These are phyloP conservation scores for Hypoxylon subgilvum DNA, from an alignment of 495 filamentous ascomycete genomes.

Conservation along the genomic window DNA sequence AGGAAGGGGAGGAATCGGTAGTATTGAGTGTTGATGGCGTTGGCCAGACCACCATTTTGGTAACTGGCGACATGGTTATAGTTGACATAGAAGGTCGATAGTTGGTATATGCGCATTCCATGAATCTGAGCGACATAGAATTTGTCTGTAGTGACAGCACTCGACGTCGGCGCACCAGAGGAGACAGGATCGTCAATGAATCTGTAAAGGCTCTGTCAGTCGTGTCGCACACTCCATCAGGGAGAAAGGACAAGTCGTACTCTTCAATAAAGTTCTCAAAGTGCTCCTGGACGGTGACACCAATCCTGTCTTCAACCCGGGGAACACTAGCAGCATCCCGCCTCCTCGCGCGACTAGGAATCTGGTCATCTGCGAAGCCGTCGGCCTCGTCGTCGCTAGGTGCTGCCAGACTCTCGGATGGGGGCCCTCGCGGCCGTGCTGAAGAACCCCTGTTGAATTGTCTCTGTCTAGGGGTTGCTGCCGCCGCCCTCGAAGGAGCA, in stretches of 20 bases:
- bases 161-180: conserved; percentile 76
- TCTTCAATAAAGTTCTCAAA: conserved; percentile 90
- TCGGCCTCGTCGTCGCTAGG: conserved; percentile 67
- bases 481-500: conserved; percentile 41
- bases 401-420: conserved; percentile 69
- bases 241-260: conserved; percentile 51
- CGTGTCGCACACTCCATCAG: conserved; percentile 28
- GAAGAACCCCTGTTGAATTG: conserved; percentile 57
- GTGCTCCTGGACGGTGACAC: conserved; percentile 79
- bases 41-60: conserved; percentile 75
- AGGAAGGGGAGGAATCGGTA: conserved; percentile 96
- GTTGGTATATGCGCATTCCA: conserved; percentile 78
- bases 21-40: conserved; percentile 85
- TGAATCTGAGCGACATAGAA: conserved; percentile 98
- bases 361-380: conserved; percentile 64
- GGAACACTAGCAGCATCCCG: conserved; percentile 70
- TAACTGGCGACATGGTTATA: conserved; percentile 80
- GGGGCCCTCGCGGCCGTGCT: conserved; percentile 64
- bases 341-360: conserved; percentile 60
- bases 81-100: conserved; percentile 98
- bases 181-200: conserved; percentile 77
- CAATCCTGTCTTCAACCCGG: conserved; percentile 84
- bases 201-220: conserved; percentile 47
- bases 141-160: conserved; percentile 78
- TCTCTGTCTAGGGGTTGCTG: conserved; percentile 44